Evolutionary conservation across 768 basidiomycete genomes (phyloP), one percentile per base, ranked within the genome.

Genomic region (Boletus tomentosulus): DNA sequence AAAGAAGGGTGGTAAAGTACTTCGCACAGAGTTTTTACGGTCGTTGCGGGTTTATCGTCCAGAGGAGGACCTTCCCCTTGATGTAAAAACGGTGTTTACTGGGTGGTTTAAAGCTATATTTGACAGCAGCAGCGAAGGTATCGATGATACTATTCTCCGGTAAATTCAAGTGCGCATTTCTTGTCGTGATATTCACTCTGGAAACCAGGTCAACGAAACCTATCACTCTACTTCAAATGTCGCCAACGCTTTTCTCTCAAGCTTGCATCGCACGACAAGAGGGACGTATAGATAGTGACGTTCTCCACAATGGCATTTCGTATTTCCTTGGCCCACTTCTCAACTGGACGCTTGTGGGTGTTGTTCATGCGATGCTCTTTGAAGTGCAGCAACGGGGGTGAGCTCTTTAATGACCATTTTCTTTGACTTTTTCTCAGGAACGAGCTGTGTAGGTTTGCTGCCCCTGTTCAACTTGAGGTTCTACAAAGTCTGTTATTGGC

Each of bases 31-130:
- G n/a, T 79, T 78, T 61, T 69, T 88, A 15, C 74, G 75, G 48
- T 79, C 80, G 6, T 76, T 80, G 16, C 63, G 73, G 35, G 67
- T 78, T 10, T 71, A 78, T 46, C 64, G 73, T 6, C 30, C 67
- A 0, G 75, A 78, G 8, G 75, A 78, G 8, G 72, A 73, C 22
- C 66, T 82, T 10, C 67, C 74, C 16, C 59, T 57, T 30, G 78
- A 80, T 47, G 79, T 81, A 38, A 62, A 69, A 38, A 55, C 57
- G 39, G 75, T 77, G 19, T 81, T 82, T 57, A 63, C 68, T 33
- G 72, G 75, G 9, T 92, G 90, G 90, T 82, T 78, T 59, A 90
- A 89, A 62, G 85, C 87, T 0, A 73, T 92, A 27, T 92, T 92
- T 65, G 88, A 90, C 63, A 83, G 74, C 46, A 72, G 73, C 55